These are phyloP conservation scores for Schrenkiella parvula DNA, from an alignment of 345 rosid species.

Conservation along the genomic window DNA sequence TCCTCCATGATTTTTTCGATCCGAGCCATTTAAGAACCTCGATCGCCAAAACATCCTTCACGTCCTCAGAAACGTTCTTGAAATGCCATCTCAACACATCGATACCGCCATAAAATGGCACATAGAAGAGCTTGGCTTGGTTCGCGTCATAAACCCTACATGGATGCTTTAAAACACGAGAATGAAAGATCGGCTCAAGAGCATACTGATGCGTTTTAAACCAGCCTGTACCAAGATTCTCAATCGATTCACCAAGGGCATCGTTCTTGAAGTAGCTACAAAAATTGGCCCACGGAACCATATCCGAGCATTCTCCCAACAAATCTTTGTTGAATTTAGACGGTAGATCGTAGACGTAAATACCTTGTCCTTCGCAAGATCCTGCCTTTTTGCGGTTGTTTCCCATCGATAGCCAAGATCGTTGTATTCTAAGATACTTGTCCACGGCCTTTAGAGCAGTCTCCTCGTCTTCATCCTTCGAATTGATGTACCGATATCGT, in stretches of 20 bases:
- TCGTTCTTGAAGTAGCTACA: slow-evolving; percentile 55
- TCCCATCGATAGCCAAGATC: slow-evolving; percentile 40
- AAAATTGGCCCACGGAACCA: slow-evolving; percentile 70
- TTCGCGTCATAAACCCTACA: slow-evolving; percentile 67
- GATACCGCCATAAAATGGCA: slow-evolving; percentile 75
- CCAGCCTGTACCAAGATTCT: slow-evolving; percentile 61
- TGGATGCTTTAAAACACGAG: slow-evolving; percentile 64
- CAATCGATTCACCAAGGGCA: slow-evolving; percentile 58
- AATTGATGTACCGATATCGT: slow-evolving; percentile 13
- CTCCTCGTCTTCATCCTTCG: slow-evolving; percentile 36
- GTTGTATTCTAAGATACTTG: slow-evolving; percentile 47
- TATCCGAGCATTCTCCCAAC: slow-evolving; percentile 63
- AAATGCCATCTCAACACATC: slow-evolving; percentile 91
- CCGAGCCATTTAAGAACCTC: slow-evolving; percentile 75
- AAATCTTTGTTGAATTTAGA: slow-evolving; percentile 78
- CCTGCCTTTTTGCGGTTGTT: not conserved
- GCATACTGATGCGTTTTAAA: slow-evolving; percentile 69
- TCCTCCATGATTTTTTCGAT: slow-evolving; percentile 48
- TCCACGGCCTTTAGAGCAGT: slow-evolving; percentile 39
- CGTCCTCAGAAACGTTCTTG: slow-evolving; percentile 68
- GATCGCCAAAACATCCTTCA: slow-evolving; percentile 48
- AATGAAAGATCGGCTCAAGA: slow-evolving; percentile 74
- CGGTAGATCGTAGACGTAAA: slow-evolving; percentile 74
- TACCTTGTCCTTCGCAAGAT: slow-evolving; percentile 56
- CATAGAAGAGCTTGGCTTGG: slow-evolving; percentile 73